Evolutionary conservation across 345 rosid genomes (phyloP).

Genomic region (Gossypium herbaceum): DNA sequence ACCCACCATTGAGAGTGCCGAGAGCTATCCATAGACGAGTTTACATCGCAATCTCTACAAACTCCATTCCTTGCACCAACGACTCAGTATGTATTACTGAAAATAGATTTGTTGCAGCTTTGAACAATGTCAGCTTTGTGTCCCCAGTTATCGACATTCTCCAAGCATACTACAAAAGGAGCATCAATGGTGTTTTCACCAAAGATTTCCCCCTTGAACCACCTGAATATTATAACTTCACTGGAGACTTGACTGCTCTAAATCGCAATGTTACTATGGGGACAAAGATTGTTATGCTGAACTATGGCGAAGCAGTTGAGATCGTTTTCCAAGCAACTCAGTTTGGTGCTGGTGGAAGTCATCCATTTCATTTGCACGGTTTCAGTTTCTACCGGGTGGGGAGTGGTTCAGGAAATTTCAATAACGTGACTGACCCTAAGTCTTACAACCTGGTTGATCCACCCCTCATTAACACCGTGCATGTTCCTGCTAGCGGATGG

Average conservation of each 20-base stretch:
- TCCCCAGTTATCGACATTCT: slow-evolving; percentile 26
- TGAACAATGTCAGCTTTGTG: slow-evolving; percentile 41
- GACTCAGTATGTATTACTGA: not conserved
- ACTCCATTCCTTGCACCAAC: slow-evolving; percentile 13
- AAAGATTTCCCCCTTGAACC: not conserved
- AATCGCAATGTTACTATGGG: not conserved
- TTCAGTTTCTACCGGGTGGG: slow-evolving; percentile 29
- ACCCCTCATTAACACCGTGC: slow-evolving; percentile 21
- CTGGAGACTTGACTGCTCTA: not conserved
- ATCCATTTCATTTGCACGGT: slow-evolving; percentile 40
- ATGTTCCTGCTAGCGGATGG: slow-evolving; percentile 29
- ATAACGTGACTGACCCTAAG: slow-evolving; percentile 16
- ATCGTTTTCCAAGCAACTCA: slow-evolving; percentile 26
- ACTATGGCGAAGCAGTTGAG: slow-evolving; percentile 27
- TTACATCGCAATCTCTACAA: slow-evolving; percentile 22
- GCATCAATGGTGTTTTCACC: not conserved
- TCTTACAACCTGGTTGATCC: slow-evolving; percentile 31
- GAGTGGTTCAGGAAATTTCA: slow-evolving; percentile 22
- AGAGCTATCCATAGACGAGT: slow-evolving; percentile 4
- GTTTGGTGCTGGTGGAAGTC: slow-evolving; percentile 16
- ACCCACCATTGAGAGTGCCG: slow-evolving; percentile 29
- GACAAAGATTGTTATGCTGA: slow-evolving; percentile 18
- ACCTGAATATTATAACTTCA: not conserved
- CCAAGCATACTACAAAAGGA: slow-evolving; percentile 38
- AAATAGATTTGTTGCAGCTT: not conserved